Conservation (phyloP, 768 basidiomycete genomes). For the Crucibulum laeve region DNA sequence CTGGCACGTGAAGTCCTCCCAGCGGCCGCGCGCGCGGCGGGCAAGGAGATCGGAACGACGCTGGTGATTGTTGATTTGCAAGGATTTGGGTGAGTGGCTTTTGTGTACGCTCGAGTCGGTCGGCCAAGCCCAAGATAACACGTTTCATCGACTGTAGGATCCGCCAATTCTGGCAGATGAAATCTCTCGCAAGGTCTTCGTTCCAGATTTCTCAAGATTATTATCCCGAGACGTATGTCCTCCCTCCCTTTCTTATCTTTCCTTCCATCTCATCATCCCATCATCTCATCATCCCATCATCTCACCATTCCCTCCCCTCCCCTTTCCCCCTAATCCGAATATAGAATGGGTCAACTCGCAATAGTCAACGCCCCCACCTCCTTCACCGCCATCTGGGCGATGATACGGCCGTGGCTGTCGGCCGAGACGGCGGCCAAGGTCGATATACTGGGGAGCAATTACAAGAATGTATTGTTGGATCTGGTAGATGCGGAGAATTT, state of each 20-base stretch:
- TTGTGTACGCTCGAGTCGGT: too few relatives aligned
- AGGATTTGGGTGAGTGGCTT: conserved; percentile 54
- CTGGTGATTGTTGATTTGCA: conserved; percentile 69
- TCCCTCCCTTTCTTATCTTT: neutral
- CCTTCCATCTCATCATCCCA: conserved; percentile 1
- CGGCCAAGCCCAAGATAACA: too few relatives aligned
- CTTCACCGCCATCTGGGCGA: conserved; percentile 69
- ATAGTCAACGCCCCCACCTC: conserved; percentile 72
- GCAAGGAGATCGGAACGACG: conserved; percentile 41
- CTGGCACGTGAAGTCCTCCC: conserved; percentile 66
- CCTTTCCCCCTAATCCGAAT: too few relatives aligned
- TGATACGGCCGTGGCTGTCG: conserved; percentile 68
- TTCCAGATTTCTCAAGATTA: conserved; percentile 80
- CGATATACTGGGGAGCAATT: conserved; percentile 59
- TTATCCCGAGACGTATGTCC: conserved; percentile 66
- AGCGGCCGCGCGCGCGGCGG: conserved; percentile 54
- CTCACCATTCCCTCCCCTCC: conserved; percentile 3
- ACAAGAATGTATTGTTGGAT: conserved; percentile 49
- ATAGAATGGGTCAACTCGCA: conserved; percentile 72
- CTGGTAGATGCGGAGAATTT: conserved; percentile 62
- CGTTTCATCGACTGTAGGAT: too few relatives aligned
- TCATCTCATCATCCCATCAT: conserved; percentile 2
- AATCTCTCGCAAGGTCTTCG: conserved; percentile 51
- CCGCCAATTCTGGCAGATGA: conserved; percentile 83
- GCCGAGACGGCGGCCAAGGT: conserved; percentile 70